Percentiles rank a stretch among this genome's conserved stretches.
Conservation (phyloP, 2,329 filamentous ascomycete species). For the Blumeria graminis region DNA sequence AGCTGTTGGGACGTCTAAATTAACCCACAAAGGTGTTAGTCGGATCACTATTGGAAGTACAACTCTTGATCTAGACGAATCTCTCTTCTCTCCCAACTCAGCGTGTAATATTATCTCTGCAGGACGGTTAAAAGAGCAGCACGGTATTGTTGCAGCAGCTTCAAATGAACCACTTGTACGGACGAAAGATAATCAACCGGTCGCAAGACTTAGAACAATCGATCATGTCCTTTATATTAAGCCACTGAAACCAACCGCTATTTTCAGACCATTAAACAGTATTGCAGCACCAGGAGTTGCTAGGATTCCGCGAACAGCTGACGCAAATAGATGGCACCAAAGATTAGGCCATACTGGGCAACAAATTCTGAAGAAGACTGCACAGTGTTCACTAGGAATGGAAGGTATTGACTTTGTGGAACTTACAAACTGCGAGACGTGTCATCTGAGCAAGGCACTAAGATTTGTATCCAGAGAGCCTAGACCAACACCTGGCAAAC, state of each 20-base stretch:
- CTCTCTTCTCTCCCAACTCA: background rate
- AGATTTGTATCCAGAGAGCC: background rate
- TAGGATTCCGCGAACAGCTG: background rate
- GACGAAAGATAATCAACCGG: background rate
- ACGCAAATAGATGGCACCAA: background rate
- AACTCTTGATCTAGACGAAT: background rate
- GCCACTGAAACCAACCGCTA: background rate
- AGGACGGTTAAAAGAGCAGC: background rate
- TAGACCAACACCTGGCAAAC: background rate
- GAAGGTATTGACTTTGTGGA: background rate
- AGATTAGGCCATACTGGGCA: background rate
- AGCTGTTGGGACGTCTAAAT: background rate
- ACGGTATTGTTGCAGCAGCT: background rate
- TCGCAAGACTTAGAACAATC: background rate
- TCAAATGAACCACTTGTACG: background rate
- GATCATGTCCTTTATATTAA: background rate
- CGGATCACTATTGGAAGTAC: background rate
- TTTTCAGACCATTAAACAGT: background rate
- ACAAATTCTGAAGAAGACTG: background rate
- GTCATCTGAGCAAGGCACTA: background rate
- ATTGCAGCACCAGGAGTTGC: background rate
- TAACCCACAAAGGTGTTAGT: background rate
- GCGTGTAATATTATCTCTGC: background rate
- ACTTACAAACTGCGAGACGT: background rate
- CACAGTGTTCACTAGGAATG: background rate